phyloP scores from a whole-genome alignment of 805 yeast species.

The Schwanniomyces sp. region DNA sequence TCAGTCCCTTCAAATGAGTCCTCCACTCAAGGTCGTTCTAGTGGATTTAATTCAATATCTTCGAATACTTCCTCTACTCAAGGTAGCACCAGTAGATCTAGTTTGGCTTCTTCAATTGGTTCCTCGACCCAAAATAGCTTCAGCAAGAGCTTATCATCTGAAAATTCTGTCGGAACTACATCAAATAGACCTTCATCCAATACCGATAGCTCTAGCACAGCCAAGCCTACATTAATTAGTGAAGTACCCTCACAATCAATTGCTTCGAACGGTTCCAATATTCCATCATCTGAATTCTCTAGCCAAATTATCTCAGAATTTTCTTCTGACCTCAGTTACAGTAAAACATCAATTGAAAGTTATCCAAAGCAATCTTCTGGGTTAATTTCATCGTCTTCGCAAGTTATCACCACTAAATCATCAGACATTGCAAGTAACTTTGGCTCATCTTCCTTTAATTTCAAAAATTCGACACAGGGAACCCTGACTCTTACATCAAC shows the following conservation, averaged over 20 bases:
- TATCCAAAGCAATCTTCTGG: slow-evolving; percentile 1
- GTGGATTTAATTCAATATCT: not conserved
- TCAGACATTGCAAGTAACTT: not conserved
- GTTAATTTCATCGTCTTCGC: slow-evolving; percentile 18
- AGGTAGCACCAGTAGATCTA: not conserved
- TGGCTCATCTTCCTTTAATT: slow-evolving; percentile 7
- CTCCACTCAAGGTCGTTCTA: no score
- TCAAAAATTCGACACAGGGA: slow-evolving; percentile 1
- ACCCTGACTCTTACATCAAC: slow-evolving; percentile 11
- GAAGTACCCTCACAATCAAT: not conserved
- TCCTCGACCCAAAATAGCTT: not conserved
- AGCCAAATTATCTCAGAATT: not conserved
- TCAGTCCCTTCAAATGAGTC: no score
- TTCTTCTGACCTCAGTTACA: not conserved
- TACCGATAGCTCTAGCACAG: not conserved
- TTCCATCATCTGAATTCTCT: not conserved
- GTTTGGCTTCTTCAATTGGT: not conserved
- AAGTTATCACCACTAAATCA: slow-evolving; percentile 18
- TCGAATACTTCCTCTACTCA: not conserved
- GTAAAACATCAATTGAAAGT: not conserved
- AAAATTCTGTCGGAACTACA: not conserved
- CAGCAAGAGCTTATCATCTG: slow-evolving; percentile 1
- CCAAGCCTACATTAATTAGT: not conserved
- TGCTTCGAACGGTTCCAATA: not conserved
- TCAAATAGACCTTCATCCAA: not conserved